phyloP scores from a whole-genome alignment of 1,284 basidiomycete species.

The Apiotrichum laibachii region DNA sequence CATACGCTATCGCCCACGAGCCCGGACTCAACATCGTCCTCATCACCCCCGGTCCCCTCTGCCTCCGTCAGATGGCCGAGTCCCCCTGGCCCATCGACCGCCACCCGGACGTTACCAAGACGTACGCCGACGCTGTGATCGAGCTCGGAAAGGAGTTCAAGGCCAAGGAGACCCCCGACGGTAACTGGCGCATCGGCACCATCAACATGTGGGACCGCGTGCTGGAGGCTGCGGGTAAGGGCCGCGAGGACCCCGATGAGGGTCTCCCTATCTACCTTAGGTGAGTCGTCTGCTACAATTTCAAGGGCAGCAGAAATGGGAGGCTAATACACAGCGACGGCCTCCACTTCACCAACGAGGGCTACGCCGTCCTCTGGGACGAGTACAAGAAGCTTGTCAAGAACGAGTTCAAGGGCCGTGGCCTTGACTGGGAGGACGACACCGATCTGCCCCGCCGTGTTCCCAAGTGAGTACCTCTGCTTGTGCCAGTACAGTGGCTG shows the following conservation, averaged over 20 bases:
- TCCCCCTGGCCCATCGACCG: slow-evolving; percentile 51
- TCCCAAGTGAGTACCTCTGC: slow-evolving; percentile 14
- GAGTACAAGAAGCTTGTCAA: slow-evolving; percentile 61
- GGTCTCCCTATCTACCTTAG: slow-evolving; percentile 47
- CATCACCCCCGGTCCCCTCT: slow-evolving; percentile 78
- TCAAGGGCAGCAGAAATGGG: neutral
- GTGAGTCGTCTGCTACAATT: slow-evolving; percentile 11
- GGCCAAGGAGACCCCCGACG: slow-evolving; percentile 10
- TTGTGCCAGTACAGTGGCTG: neutral
- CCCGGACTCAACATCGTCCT: slow-evolving; percentile 59
- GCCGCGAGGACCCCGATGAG: slow-evolving; percentile 43
- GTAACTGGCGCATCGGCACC: slow-evolving; percentile 54
- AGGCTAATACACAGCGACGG: slow-evolving; percentile 59
- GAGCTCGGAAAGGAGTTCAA: slow-evolving; percentile 59
- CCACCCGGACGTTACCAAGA: slow-evolving; percentile 55
- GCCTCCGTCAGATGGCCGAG: slow-evolving; percentile 54
- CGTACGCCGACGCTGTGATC: slow-evolving; percentile 67
- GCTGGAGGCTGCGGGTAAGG: slow-evolving; percentile 57
- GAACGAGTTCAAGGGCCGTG: slow-evolving; percentile 52
- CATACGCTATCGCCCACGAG: slow-evolving; percentile 24
- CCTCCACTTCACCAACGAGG: slow-evolving; percentile 68
- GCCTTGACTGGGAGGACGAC: slow-evolving; percentile 36
- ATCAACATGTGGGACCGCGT: slow-evolving; percentile 68
- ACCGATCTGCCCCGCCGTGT: slow-evolving; percentile 26
- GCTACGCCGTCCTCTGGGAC: slow-evolving; percentile 70